These are phyloP conservation scores for Apiospora phragmitis DNA, from an alignment of 2,329 filamentous ascomycete genomes.

Conservation along the genomic window DNA sequence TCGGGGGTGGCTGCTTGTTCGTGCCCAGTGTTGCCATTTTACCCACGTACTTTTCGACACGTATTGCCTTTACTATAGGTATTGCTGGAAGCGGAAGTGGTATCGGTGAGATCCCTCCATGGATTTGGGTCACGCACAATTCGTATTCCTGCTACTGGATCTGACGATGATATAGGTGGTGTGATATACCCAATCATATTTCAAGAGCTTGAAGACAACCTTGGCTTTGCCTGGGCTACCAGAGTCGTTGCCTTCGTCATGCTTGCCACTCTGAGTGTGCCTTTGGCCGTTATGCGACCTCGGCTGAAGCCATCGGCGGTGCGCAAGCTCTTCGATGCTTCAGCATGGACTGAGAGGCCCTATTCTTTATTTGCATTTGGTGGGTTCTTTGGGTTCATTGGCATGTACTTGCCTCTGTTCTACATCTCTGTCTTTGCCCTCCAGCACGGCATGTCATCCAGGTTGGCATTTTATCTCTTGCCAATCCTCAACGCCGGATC, in stretches of 20 bases:
- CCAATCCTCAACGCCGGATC: constrained; percentile 57
- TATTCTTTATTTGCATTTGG: constrained; percentile 42
- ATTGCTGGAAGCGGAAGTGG: constrained; percentile 32
- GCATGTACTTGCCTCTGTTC: constrained; percentile 59
- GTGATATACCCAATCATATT: constrained; percentile 59
- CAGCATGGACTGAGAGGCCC: constrained; percentile 44
- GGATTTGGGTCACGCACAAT: neutral
- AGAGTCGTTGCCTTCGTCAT: constrained; percentile 39
- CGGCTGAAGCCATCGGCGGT: constrained; percentile 35
- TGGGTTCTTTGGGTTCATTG: constrained; percentile 57
- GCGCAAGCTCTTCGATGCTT: constrained; percentile 50
- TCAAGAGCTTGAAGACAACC: constrained; percentile 49
- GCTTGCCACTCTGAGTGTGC: constrained; percentile 32
- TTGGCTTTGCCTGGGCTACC: constrained; percentile 43
- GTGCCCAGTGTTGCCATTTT: constrained; percentile 35
- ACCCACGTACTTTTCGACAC: constrained; percentile 46
- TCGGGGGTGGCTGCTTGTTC: constrained; percentile 38
- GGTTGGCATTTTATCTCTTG: constrained; percentile 47
- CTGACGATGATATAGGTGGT: constrained; percentile 49
- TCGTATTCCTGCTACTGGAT: constrained; percentile 16
- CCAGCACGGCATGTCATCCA: constrained; percentile 41
- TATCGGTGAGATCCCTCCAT: neutral
- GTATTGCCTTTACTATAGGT: constrained; percentile 48
- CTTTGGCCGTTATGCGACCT: constrained; percentile 34
- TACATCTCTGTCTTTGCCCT: constrained; percentile 46